Evolutionary conservation across 2,329 filamentous ascomycete genomes (phyloP).

Genomic region (Hypoxylon sp.): DNA sequence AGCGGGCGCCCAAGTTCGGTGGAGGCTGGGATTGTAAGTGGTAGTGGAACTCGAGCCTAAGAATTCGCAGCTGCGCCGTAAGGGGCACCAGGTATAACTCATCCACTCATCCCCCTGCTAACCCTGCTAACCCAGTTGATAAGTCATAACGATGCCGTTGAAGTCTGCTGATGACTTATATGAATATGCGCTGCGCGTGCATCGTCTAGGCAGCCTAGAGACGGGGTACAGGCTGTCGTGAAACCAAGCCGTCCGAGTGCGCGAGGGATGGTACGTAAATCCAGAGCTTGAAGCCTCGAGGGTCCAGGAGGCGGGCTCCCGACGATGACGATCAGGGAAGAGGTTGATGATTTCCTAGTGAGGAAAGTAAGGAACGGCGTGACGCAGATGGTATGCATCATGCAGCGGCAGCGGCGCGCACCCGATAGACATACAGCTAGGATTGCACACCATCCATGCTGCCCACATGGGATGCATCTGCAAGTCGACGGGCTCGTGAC

Average conservation of each 20-base stretch:
- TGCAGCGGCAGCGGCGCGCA: slow-evolving; percentile 44
- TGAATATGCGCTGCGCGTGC: slow-evolving; percentile 25
- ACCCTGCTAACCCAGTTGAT: slow-evolving; percentile 7
- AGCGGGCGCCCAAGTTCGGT: slow-evolving; percentile 31
- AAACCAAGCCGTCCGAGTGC: slow-evolving; percentile 19
- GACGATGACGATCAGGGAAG: slow-evolving; percentile 22
- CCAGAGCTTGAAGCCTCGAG: slow-evolving; percentile 8
- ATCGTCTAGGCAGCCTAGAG: slow-evolving; percentile 26
- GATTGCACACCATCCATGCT: slow-evolving; percentile 35
- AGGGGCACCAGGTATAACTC: slow-evolving; percentile 1
- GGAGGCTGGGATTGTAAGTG: slow-evolving; percentile 33
- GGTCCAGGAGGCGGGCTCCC: slow-evolving; percentile 15
- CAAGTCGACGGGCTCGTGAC: slow-evolving; percentile 35
- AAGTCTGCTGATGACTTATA: slow-evolving; percentile 30
- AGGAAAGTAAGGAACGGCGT: slow-evolving; percentile 33
- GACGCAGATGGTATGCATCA: slow-evolving; percentile 43
- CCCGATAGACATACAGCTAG: slow-evolving; percentile 40
- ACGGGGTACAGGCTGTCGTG: slow-evolving; percentile 18
- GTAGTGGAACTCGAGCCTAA: background rate
- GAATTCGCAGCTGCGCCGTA: background rate
- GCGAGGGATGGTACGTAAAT: slow-evolving; percentile 12
- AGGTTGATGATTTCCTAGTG: slow-evolving; percentile 25
- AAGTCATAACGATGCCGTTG: slow-evolving; percentile 5
- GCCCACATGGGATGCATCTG: slow-evolving; percentile 41
- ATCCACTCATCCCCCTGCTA: too few species aligned